phyloP scores from a whole-genome alignment of 352 stramenopile genomes.

The Elongisporangium senticosum region DNA sequence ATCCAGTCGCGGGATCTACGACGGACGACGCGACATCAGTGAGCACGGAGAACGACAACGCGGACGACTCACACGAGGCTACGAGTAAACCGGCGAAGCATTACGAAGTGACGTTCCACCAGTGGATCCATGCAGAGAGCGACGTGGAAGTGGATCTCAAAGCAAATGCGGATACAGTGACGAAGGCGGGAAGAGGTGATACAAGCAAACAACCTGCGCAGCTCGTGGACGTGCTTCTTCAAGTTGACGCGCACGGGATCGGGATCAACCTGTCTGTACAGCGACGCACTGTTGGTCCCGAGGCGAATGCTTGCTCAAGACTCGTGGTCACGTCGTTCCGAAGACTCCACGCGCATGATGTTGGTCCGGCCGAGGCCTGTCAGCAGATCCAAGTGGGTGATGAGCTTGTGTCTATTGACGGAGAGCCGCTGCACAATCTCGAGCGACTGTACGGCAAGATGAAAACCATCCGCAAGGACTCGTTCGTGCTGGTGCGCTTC shows the following conservation, averaged over 20 bases:
- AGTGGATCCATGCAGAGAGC: neutral
- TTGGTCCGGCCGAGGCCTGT: slow-evolving; percentile 43
- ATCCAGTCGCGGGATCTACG: neutral
- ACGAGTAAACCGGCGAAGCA: neutral
- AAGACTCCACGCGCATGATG: slow-evolving; percentile 21
- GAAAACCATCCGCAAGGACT: neutral
- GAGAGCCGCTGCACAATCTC: slow-evolving; percentile 22
- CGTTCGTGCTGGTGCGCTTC: slow-evolving; percentile 43
- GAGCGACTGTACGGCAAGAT: slow-evolving; percentile 22
- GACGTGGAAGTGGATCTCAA: neutral
- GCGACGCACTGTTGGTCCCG: neutral
- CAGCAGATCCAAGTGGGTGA: slow-evolving; percentile 38
- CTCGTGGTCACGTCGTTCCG: slow-evolving; percentile 46
- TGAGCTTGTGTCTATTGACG: slow-evolving; percentile 35
- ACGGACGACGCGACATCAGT: neutral
- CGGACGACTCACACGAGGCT: neutral
- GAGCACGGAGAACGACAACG: neutral
- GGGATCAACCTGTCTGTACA: slow-evolving; percentile 28
- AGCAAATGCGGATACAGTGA: neutral
- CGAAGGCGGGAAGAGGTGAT: too few relatives aligned
- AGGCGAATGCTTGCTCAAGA: neutral
- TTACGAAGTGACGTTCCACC: neutral
- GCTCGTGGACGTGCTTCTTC: slow-evolving; percentile 45
- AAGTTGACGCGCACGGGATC: slow-evolving; percentile 34
- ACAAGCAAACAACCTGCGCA: neutral